These are phyloP conservation scores for Deuterostichococcus epilithicus DNA, from an alignment of 139 green algal genomes.

Conservation along the genomic window DNA sequence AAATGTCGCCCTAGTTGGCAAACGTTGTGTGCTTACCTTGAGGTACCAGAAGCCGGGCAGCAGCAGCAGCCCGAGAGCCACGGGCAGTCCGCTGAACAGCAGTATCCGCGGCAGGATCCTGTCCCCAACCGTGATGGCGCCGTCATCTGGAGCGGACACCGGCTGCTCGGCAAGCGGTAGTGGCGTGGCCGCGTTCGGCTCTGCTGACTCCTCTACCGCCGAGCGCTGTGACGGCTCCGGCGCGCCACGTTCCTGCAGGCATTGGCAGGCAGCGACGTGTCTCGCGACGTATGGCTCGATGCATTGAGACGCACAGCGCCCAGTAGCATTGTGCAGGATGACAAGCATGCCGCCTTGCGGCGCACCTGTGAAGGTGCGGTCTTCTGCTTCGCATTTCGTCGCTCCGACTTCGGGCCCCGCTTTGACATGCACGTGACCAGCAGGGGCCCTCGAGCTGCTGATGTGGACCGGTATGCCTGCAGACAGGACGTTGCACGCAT, in stretches of 20 bases:
- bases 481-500: background rate
- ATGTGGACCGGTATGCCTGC: no score
- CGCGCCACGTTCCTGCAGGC: no score
- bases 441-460: background rate
- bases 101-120: conserved; percentile 71
- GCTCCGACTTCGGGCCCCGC: background rate
- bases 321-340: no score
- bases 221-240: no score
- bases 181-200: background rate
- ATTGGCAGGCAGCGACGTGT: no score
- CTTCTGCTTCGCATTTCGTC: background rate
- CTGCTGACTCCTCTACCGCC: conserved; percentile 8
- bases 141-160: background rate
- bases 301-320: no score
- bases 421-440: background rate
- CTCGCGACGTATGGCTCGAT: no score
- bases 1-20: no score
- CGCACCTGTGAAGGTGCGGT: background rate
- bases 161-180: conserved; percentile 12
- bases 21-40: conserved; percentile 37
- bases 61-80: conserved; percentile 48
- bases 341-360: no score
- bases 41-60: conserved; percentile 71
- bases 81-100: conserved; percentile 52
- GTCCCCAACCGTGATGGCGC: conserved; percentile 30